phyloP scores from a whole-genome alignment of 202 grass and related monocot species.

The Bolboschoenoplectus hybrid region DNA sequence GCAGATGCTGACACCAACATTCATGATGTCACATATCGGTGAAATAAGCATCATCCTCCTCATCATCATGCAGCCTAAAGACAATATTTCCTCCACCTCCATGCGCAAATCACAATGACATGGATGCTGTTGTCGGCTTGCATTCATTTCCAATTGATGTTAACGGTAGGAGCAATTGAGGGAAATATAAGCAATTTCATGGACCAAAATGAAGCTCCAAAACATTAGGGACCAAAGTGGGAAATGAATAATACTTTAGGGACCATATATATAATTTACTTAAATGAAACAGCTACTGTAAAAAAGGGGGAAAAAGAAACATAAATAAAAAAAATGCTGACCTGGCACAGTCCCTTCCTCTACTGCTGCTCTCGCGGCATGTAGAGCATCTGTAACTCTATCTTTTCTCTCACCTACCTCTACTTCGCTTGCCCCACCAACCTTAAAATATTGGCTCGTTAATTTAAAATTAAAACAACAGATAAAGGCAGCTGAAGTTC shows the following conservation, averaged over 20 bases:
- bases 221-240: background rate
- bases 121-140: background rate
- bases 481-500: conserved; percentile 10
- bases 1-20: background rate
- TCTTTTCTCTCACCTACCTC: conserved; percentile 98
- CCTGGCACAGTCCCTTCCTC: conserved; percentile 94
- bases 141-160: background rate
- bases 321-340: conserved; percentile 41
- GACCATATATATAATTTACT: background rate
- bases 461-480: conserved; percentile 28
- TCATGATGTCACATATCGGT: background rate
- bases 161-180: background rate
- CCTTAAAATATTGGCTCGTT: conserved; percentile 48
- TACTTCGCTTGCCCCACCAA: conserved; percentile 86
- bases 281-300: background rate
- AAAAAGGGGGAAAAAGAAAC: background rate
- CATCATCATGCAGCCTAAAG: background rate
- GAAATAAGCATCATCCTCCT: background rate
- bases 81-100: background rate
- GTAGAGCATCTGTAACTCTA: conserved; percentile 92
- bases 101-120: conserved; percentile 8
- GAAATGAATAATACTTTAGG: background rate
- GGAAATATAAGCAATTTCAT: background rate
- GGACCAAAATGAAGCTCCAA: background rate
- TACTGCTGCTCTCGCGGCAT: conserved; percentile 79